These are phyloP conservation scores for Puccinellia tenuiflora DNA, from an alignment of 176 grass and related monocot species.

Conservation along the genomic window DNA sequence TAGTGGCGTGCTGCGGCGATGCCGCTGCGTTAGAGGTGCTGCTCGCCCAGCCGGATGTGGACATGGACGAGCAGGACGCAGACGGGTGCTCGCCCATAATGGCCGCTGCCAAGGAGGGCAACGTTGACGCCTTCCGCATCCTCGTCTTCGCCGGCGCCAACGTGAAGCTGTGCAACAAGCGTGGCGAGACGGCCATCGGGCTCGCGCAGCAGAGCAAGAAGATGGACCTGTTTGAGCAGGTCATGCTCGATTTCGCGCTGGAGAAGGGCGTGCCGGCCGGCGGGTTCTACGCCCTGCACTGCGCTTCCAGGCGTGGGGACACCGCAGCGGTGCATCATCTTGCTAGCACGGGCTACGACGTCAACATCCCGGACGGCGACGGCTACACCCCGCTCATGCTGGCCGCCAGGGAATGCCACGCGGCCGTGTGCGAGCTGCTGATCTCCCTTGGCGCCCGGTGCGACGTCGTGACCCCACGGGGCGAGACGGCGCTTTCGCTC, in stretches of 20 bases:
- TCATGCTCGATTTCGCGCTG: conserved; percentile 84
- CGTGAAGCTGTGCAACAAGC: conserved; percentile 51
- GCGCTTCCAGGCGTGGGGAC: conserved; percentile 66
- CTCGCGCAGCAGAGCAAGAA: conserved; percentile 71
- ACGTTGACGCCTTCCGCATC: conserved; percentile 62
- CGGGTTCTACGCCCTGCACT: conserved; percentile 79
- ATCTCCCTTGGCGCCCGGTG: conserved; percentile 66
- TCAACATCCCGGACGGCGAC: conserved; percentile 64
- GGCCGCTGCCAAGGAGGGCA: conserved; percentile 54
- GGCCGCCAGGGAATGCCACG: conserved; percentile 76
- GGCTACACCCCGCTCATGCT: conserved; percentile 91
- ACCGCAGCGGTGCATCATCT: conserved; percentile 47
- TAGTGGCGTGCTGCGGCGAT: conserved; percentile 43
- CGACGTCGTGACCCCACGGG: conserved; percentile 33
- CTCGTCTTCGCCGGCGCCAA: conserved; percentile 78
- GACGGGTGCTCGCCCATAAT: conserved; percentile 69
- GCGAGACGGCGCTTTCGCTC: conserved; percentile 86
- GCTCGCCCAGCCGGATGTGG: conserved; percentile 39
- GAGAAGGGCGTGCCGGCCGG: conserved; percentile 72
- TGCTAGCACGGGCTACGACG: conserved; percentile 54
- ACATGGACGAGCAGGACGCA: conserved; percentile 61
- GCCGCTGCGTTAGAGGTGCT: conserved; percentile 47
- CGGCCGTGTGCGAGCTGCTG: conserved; percentile 53
- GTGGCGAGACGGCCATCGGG: conserved; percentile 50
- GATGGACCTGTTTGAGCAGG: conserved; percentile 85